These are phyloP conservation scores for Parachaetomium inaequale DNA, from an alignment of 495 filamentous ascomycete genomes.

Conservation along the genomic window DNA sequence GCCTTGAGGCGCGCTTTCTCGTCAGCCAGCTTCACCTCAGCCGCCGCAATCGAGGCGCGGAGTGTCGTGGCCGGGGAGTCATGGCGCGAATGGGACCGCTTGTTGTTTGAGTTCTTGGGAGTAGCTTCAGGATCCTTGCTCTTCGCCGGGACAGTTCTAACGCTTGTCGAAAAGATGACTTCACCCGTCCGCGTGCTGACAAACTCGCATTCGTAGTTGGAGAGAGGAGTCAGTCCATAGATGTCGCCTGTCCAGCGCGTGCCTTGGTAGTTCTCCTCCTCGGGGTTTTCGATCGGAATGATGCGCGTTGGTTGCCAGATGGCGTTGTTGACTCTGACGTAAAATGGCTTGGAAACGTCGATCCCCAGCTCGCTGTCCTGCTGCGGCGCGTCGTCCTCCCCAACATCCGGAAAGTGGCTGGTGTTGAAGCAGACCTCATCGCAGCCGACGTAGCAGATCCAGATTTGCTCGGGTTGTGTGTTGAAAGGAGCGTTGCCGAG, in stretches of 20 bases:
- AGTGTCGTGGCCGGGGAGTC: constrained; percentile 88
- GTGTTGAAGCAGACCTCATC: constrained; percentile 81
- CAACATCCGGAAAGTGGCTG: constrained; percentile 55
- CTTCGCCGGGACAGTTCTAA: constrained; percentile 72
- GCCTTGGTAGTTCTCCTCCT: constrained; percentile 44
- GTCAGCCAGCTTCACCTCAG: constrained; percentile 73
- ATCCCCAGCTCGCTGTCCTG: constrained; percentile 40
- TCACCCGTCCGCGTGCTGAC: constrained; percentile 68
- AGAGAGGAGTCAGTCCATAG: constrained; percentile 79
- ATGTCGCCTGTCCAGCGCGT: constrained; percentile 75
- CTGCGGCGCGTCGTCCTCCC: constrained; percentile 20
- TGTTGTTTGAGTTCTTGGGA: constrained; percentile 40
- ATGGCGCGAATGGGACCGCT: constrained; percentile 62
- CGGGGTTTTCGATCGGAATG: constrained; percentile 53
- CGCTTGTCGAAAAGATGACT: constrained; percentile 70
- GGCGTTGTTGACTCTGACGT: constrained; percentile 82
- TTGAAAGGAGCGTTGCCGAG: constrained; percentile 74
- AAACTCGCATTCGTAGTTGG: constrained; percentile 83
- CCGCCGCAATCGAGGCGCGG: constrained; percentile 77
- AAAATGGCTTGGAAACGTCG: constrained; percentile 71
- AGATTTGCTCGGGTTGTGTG: constrained; percentile 70
- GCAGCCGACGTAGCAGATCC: constrained; percentile 80
- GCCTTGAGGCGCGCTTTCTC: constrained; percentile 71
- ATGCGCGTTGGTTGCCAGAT: constrained; percentile 82
- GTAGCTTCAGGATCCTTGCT: constrained; percentile 57